Conservation (phyloP, 202 grass and related monocot species). For the Setaria viridis region DNA sequence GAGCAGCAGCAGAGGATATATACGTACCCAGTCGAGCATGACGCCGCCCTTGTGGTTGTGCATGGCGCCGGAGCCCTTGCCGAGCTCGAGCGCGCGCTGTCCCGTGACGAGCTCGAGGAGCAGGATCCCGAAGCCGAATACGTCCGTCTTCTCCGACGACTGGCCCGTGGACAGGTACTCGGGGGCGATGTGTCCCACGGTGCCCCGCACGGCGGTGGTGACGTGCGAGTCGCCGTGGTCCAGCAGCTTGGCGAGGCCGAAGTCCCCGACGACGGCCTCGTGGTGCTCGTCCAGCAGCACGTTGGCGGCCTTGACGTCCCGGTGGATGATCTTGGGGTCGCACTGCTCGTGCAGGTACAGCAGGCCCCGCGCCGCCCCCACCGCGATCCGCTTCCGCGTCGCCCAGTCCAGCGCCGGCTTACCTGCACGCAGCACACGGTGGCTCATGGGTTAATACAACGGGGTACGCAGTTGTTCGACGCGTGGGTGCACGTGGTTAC, state of each 20-base stretch:
- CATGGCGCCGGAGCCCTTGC: constrained; percentile 47
- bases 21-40: constrained; percentile 89
- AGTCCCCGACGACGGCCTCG: constrained; percentile 93
- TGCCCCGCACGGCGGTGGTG: constrained; percentile 89
- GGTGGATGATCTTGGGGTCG: constrained; percentile 95
- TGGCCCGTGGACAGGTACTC: constrained; percentile 97
- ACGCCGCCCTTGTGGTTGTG: constrained; percentile 70
- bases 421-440: constrained; percentile 14
- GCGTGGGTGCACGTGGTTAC: too few relatives aligned
- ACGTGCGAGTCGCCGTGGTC: constrained; percentile 97
- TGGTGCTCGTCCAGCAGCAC: constrained; percentile 87
- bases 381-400: constrained; percentile 80
- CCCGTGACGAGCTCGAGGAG: constrained; percentile 87
- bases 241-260: constrained; percentile 93
- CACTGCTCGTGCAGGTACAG: constrained; percentile 98
- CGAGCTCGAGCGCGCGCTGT: constrained; percentile 85
- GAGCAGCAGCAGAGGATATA: neutral
- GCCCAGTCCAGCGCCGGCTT: constrained; percentile 87
- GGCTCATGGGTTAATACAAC: too few relatives aligned
- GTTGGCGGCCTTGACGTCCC: constrained; percentile 98
- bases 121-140: constrained; percentile 94
- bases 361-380: constrained; percentile 82
- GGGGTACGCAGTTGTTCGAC: too few relatives aligned
- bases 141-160: constrained; percentile 98
- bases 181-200: constrained; percentile 93